A percentile compares a stretch with the other conserved stretches of the same genome.
Conservation (phyloP, 1,139 yeast genomes). For the Taphrina flavorubra region DNA sequence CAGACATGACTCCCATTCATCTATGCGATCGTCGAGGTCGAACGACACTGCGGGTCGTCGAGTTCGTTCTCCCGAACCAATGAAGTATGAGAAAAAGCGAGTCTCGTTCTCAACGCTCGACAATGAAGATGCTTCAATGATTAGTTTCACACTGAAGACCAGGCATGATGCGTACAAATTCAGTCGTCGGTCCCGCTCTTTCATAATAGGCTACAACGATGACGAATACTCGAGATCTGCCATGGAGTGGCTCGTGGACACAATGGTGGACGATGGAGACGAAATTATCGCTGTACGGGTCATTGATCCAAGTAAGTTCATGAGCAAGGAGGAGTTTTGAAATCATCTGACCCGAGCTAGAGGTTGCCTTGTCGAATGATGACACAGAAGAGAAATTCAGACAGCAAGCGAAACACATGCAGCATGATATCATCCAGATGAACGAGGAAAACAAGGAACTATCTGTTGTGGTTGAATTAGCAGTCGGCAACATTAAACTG, state of each 20-base stretch:
- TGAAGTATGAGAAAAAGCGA: slow-evolving; percentile 48
- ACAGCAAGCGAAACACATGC: slow-evolving; percentile 53
- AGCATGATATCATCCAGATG: slow-evolving; percentile 57
- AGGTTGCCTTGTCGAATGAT: slow-evolving; percentile 45
- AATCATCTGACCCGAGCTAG: background rate
- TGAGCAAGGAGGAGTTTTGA: too few relatives aligned
- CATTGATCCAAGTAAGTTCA: slow-evolving; percentile 53
- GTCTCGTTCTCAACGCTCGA: slow-evolving; percentile 64
- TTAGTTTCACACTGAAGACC: slow-evolving; percentile 60
- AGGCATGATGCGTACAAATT: slow-evolving; percentile 64
- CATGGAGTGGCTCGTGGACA: slow-evolving; percentile 69
- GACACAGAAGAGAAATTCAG: slow-evolving; percentile 51
- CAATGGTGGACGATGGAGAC: slow-evolving; percentile 55
- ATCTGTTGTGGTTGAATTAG: slow-evolving; percentile 64
- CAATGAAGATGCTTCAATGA: slow-evolving; percentile 54
- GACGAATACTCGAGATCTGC: slow-evolving; percentile 66
- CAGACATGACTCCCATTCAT: slow-evolving; percentile 33
- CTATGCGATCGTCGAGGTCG: slow-evolving; percentile 19
- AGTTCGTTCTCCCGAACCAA: slow-evolving; percentile 35
- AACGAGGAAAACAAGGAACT: slow-evolving; percentile 58
- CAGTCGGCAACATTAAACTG: slow-evolving; percentile 66
- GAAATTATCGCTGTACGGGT: slow-evolving; percentile 46
- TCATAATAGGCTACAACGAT: slow-evolving; percentile 66
- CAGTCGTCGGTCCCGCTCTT: slow-evolving; percentile 65
- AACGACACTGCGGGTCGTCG: slow-evolving; percentile 19